Percentiles rank a stretch among this genome's conserved stretches.
Evolutionary conservation across 148 eudicot genomes (phyloP).

Genomic region (Rheum nobile): DNA sequence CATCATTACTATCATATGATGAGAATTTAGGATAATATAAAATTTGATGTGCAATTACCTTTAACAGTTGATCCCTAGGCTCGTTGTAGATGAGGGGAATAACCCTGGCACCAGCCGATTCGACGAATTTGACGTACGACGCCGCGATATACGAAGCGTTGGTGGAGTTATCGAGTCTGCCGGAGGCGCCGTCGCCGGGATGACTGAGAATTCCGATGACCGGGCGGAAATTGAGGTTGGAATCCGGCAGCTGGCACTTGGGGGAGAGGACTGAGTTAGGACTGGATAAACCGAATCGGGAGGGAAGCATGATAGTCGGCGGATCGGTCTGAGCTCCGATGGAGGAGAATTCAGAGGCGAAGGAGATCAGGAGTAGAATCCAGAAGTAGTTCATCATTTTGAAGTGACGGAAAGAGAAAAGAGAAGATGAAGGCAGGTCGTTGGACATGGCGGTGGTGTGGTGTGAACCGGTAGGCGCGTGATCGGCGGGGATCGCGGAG

Average conservation of each 20-base stretch:
- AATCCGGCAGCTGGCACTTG: slow-evolving; percentile 44
- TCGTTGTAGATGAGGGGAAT: slow-evolving; percentile 82
- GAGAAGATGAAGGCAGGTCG: background rate
- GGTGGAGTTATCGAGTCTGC: slow-evolving; percentile 50
- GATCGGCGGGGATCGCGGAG: slow-evolving; percentile 6
- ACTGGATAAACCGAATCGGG: slow-evolving; percentile 2
- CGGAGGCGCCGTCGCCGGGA: slow-evolving; percentile 97
- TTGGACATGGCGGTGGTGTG: slow-evolving; percentile 6
- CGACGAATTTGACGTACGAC: slow-evolving; percentile 84
- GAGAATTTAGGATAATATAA: background rate
- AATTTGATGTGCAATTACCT: slow-evolving; percentile 20
- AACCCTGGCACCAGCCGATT: slow-evolving; percentile 90
- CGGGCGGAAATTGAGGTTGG: slow-evolving; percentile 58
- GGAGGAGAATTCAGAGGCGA: slow-evolving; percentile 18
- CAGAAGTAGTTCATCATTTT: slow-evolving; percentile 26
- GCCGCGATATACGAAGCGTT: slow-evolving; percentile 75
- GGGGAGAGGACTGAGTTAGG: background rate
- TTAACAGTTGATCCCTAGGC: slow-evolving; percentile 37
- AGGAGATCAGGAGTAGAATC: slow-evolving; percentile 34
- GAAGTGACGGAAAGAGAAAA: slow-evolving; percentile 11
- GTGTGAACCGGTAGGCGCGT: slow-evolving; percentile 7
- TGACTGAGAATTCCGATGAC: slow-evolving; percentile 78
- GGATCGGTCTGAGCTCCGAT: slow-evolving; percentile 17
- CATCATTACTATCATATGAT: background rate
- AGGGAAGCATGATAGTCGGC: slow-evolving; percentile 36